Evolutionary conservation across 108 stramenopile species (phyloP).

Genomic region (Tribonema minus): DNA sequence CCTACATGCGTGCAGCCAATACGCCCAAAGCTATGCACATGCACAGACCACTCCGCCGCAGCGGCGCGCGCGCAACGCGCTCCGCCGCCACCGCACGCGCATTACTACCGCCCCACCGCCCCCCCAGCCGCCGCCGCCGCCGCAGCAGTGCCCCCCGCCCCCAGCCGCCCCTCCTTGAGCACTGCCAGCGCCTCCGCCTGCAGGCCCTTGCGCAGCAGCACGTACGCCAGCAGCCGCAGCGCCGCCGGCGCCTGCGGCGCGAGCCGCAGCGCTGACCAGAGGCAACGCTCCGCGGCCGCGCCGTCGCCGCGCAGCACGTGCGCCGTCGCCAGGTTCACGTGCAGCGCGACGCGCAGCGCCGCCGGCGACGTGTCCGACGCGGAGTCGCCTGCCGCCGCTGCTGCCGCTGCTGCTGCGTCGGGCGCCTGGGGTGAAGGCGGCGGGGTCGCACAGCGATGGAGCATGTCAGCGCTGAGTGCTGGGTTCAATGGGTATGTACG

Average conservation of each 20-base stretch:
- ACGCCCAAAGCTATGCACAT: too few species aligned
- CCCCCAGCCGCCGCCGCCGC: too few species aligned
- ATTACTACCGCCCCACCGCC: too few species aligned
- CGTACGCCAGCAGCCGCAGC: constrained; percentile 16
- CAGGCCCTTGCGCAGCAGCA: constrained; percentile 28
- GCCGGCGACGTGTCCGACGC: background rate
- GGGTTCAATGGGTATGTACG: too few species aligned
- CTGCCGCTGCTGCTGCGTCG: background rate
- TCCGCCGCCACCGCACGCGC: too few species aligned
- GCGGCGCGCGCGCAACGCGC: too few species aligned
- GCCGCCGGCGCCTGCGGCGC: constrained; percentile 8
- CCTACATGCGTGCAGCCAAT: too few species aligned
- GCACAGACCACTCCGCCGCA: too few species aligned
- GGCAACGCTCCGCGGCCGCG: constrained; percentile 9
- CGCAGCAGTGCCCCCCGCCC: too few species aligned
- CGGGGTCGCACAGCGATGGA: background rate
- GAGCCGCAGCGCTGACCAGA: constrained; percentile 5
- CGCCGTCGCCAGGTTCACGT: constrained; percentile 28
- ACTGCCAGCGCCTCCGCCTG: constrained; percentile 28
- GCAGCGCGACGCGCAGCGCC: constrained; percentile 9
- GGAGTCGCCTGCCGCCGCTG: background rate
- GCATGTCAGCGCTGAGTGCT: too few species aligned
- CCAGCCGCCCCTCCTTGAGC: background rate
- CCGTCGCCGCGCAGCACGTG: constrained; percentile 21
- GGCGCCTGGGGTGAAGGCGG: background rate